Conservation (phyloP, 2,329 filamentous ascomycete genomes). For the Cladosporium cucumerinum region DNA sequence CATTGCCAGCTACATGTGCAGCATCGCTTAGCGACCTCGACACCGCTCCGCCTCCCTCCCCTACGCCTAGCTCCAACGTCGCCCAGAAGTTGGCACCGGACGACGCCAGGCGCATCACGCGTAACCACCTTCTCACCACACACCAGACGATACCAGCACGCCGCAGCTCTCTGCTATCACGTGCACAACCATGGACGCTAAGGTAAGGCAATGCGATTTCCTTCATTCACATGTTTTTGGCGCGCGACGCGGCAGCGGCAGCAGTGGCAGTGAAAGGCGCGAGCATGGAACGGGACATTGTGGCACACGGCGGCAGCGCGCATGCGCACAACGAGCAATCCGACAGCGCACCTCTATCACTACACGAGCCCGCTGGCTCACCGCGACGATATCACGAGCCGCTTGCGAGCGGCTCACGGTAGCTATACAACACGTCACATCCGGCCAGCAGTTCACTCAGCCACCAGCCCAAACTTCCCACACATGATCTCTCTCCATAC, state of each 20-base stretch:
- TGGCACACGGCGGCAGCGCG: not conserved
- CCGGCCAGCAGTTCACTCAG: conserved; percentile 4
- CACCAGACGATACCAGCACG: not conserved
- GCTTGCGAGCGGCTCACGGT: conserved; percentile 1
- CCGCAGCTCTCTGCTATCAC: conserved; percentile 5
- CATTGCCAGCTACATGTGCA: conserved; percentile 7
- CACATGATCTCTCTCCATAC: conserved; percentile 29
- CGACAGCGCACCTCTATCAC: conserved; percentile 20
- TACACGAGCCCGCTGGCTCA: conserved; percentile 3
- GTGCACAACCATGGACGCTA: conserved; percentile 42
- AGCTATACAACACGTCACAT: conserved; percentile 11
- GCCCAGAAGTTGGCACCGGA: conserved; percentile 6
- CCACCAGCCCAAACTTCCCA: not conserved
- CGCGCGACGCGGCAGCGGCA: conserved; percentile 2
- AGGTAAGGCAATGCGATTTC: conserved; percentile 34
- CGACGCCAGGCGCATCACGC: conserved; percentile 13
- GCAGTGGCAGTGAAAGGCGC: conserved; percentile 15
- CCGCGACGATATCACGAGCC: not conserved
- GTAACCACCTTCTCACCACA: conserved; percentile 12
- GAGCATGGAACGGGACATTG: not conserved
- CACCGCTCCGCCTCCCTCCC: conserved; percentile 13
- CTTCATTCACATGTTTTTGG: not conserved
- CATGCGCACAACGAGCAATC: conserved; percentile 20
- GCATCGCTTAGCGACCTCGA: conserved; percentile 1
- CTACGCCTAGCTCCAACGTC: conserved; percentile 14